A percentile compares a stretch with the other conserved stretches of the same genome.
Conservation (phyloP, 73 alveolate species). For the Tetrahymena malaccensis region DNA sequence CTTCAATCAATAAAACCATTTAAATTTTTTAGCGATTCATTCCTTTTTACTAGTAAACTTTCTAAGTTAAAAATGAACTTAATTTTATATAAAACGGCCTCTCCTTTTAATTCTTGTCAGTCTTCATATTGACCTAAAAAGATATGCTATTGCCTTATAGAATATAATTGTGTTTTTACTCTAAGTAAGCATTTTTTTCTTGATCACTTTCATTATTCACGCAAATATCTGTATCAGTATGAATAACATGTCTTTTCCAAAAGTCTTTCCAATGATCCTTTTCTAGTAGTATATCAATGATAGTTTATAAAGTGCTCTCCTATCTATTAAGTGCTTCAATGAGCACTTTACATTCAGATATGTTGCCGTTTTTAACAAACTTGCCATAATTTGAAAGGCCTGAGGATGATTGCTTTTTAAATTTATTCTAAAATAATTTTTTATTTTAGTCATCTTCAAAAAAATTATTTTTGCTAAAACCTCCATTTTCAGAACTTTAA, state of each 20-base stretch:
- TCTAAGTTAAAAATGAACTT: neutral
- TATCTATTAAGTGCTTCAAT: neutral
- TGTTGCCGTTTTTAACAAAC: neutral
- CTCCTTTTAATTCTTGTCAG: neutral
- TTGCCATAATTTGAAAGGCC: neutral
- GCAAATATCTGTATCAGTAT: neutral
- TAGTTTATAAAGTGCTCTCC: neutral
- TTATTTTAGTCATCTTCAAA: neutral
- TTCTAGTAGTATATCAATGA: neutral
- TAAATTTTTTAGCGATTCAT: neutral
- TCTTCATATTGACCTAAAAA: neutral
- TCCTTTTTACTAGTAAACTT: neutral
- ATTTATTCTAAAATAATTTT: neutral
- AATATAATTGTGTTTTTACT: neutral
- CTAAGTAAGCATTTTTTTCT: neutral
- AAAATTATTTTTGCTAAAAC: neutral
- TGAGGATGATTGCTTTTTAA: neutral
- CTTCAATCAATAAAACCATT: neutral
- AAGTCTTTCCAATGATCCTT: neutral
- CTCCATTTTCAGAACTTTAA: neutral
- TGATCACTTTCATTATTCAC: neutral
- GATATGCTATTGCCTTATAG: neutral
- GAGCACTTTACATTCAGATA: neutral
- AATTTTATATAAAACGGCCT: neutral
- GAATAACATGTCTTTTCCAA: neutral